Conservation (phyloP, 305 asterid genomes). For the Fraxinus xanthoxyloides region DNA sequence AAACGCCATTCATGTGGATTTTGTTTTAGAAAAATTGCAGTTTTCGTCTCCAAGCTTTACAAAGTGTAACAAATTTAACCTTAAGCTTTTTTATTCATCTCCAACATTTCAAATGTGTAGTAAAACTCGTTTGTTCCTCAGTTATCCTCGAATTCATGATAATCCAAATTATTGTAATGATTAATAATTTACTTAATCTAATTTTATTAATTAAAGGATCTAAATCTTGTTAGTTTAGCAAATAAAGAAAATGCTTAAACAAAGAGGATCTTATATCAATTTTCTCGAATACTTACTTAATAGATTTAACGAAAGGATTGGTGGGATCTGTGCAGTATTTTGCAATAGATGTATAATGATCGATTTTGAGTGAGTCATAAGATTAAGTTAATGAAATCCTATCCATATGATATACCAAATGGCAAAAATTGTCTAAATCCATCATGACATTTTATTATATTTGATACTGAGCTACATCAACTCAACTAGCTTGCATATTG, state of each 20-base stretch:
- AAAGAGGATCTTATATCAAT: not conserved
- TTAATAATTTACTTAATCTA: not conserved
- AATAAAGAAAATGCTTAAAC: too few relatives aligned
- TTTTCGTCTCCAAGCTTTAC: not conserved
- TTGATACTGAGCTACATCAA: not conserved
- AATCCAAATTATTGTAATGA: not conserved
- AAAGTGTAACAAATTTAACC: not conserved
- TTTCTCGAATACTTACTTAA: not conserved
- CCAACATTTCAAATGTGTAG: not conserved
- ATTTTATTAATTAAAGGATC: too few relatives aligned
- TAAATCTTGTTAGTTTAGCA: too few relatives aligned
- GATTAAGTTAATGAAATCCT: slow-evolving; percentile 14
- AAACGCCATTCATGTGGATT: slow-evolving; percentile 8
- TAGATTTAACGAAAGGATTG: not conserved
- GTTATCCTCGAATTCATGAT: not conserved
- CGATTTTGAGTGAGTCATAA: slow-evolving; percentile 18
- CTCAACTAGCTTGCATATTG: not conserved
- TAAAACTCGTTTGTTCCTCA: not conserved
- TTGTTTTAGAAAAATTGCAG: not conserved
- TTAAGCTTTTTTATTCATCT: not conserved
- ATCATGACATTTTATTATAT: not conserved
- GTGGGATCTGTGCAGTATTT: not conserved
- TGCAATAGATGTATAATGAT: not conserved
- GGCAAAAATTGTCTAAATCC: not conserved
- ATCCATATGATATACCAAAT: slow-evolving; percentile 23